A percentile compares a stretch with the other conserved stretches of the same genome.
These are phyloP conservation scores for Brassica carinata DNA, from an alignment of 345 rosid species.

Conservation along the genomic window DNA sequence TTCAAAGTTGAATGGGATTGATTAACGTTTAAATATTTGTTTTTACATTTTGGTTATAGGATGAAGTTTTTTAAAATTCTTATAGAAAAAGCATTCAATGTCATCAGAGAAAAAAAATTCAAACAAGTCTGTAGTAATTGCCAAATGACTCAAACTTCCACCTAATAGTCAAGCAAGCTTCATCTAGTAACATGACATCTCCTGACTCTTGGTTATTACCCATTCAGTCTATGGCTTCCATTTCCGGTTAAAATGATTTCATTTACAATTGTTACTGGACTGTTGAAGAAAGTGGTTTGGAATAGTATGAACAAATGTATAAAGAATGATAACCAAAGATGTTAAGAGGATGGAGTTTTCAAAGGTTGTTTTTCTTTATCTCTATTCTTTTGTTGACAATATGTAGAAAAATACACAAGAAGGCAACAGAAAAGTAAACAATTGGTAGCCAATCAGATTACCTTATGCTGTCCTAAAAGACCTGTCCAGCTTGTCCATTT, in stretches of 20 bases:
- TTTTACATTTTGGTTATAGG: constrained; percentile 10
- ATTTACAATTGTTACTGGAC: background rate
- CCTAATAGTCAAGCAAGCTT: constrained; percentile 16
- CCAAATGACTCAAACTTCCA: constrained; percentile 20
- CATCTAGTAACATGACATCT: constrained; percentile 2
- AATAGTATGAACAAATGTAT: constrained; percentile 18
- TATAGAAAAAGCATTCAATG: constrained; percentile 12
- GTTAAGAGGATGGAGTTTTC: constrained; percentile 9
- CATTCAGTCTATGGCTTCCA: constrained; percentile 5
- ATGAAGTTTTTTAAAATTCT: background rate
- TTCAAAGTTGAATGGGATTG: constrained; percentile 23
- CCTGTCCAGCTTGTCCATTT: constrained; percentile 83
- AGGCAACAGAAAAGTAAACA: constrained; percentile 8
- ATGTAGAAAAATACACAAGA: constrained; percentile 12
- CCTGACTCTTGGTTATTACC: background rate
- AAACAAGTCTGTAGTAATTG: background rate
- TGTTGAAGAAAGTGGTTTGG: background rate
- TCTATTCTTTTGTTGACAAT: constrained; percentile 5
- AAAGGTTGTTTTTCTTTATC: background rate
- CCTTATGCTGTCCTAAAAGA: constrained; percentile 64
- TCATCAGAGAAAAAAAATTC: constrained; percentile 2
- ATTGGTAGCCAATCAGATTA: constrained; percentile 47
- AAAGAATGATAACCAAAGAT: constrained; percentile 20
- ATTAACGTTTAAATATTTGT: constrained; percentile 8
- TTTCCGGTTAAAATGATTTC: background rate